Evolutionary conservation across 176 grass and related monocot genomes (phyloP).

Genomic region (Oryza glaberrima): DNA sequence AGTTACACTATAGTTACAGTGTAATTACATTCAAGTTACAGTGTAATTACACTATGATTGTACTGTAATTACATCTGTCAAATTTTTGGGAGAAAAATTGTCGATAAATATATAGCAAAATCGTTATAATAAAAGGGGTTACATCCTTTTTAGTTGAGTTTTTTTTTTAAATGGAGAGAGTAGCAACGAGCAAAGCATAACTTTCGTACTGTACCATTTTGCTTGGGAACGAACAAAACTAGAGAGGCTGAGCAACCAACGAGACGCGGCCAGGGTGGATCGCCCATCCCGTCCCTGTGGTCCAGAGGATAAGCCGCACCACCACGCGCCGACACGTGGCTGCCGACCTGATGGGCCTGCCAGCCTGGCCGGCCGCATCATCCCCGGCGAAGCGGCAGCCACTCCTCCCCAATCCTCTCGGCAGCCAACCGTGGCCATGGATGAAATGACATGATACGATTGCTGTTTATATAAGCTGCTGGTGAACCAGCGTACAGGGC

Average conservation of each 20-base stretch:
- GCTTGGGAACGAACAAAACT: background rate
- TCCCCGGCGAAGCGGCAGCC: conserved; percentile 11
- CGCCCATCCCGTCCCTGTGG: background rate
- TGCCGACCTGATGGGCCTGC: background rate
- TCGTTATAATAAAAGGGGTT: no score
- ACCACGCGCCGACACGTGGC: background rate
- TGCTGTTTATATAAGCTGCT: conserved; percentile 45
- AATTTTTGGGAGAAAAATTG: no score
- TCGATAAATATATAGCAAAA: no score
- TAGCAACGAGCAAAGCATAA: no score
- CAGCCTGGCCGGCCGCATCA: background rate
- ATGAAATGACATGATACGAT: no score
- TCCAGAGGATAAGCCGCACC: conserved; percentile 6
- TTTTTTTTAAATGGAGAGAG: no score
- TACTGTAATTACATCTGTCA: no score
- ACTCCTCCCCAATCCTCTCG: conserved; percentile 27
- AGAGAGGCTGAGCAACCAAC: background rate
- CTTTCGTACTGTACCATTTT: no score
- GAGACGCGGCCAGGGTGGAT: background rate
- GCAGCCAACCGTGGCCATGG: background rate
- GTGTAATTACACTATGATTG: no score
- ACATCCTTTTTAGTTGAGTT: no score
- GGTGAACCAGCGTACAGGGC: background rate
- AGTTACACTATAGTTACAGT: no score
- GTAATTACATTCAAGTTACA: no score